Base-by-base conservation (phyloP, 139 green algal genomes). In the Chlamydomonas schloesseri region DNA sequence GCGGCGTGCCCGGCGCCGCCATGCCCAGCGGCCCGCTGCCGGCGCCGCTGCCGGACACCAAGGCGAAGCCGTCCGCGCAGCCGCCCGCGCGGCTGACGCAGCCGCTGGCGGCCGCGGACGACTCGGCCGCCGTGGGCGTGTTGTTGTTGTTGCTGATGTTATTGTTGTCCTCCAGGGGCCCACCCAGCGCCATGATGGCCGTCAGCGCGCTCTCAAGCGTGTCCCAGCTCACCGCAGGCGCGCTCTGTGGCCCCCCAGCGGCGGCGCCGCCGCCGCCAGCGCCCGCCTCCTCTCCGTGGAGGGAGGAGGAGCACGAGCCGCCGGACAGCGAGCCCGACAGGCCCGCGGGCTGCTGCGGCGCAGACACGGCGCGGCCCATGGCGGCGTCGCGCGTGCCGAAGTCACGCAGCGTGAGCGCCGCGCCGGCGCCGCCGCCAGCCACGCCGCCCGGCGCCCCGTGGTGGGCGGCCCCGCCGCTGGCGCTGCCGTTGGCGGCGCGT, bases 381-480 rank as follows among this genome's bases (percentile, higher is more conserved):
- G 72, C 71, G 57, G 13, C 24, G 29, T 73, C 55, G 33, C 69
- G 55, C 29, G 57, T 77, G 34, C 81, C 71, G 34, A 87, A 89
- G 77, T 89, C 85, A 29, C 33, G 68, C 76, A 89, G 58, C 33
- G 85, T 86, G 8, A 89, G 65, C n/a, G 78, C 24, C 29, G 20
- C 29, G 29, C 6, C 10, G 26, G 65, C 28, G 28, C 71, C 37
- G 68, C 31, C 31, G 18, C 20, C 24, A 8, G 15, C 9, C 17
- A 0, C 26, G 68, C 50, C 71, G 50, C 50, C n/a, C n/a, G n/a
- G n/a, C n/a, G n/a, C n/a, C n/a, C n/a, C n/a, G n/a, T n/a, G n/a
- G n/a, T n/a, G n/a, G n/a, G n/a, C n/a, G n/a, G n/a, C n/a, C n/a
- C n/a, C 42, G 42, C 42, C 42, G 42, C 8, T 50, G 42, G 6